Base-by-base conservation (phyloP, 202 grass and related monocot species). In the Schoenoplectus tabernaemontani region DNA sequence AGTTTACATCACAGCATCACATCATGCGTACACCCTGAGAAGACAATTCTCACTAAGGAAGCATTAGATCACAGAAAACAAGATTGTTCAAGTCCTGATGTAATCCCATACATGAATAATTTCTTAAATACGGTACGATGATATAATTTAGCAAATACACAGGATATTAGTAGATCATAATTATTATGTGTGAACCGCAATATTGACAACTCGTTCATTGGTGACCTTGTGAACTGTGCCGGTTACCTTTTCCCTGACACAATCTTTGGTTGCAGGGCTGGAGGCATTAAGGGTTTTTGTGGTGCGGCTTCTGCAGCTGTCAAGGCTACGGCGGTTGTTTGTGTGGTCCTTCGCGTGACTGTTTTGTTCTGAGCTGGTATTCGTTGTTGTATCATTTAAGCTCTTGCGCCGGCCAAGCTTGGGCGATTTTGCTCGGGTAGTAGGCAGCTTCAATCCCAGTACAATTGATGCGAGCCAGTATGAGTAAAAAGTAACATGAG, bases 351-450 rank as follows among this genome's bases (percentile, higher is more conserved):
- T 80, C 1, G 20, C 59, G 77, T 87, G 80, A 75, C 88, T 85
- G 64, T 78, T 84, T 87, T 86, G 89, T 42, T 87, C 83, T n/a
- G 93, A 92, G 7, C 83, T 86, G 70, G 87, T 88, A 36, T 64
- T 48, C 5, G 23, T 48, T 2, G 86, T 78, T 11, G 80, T 72
- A 64, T 93, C 88, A 69, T 80, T 84, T 50, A 84, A 57, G 60
- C 82, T 78, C 90, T 96, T 96, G 80, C 90, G 88, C 43, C 93
- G 54, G 16, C 93, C 93, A n/a, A 96, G 90, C 88, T 96, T 96
- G 7, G 93, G 93, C 1, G 93, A 96, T 82, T 93, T 96, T 43
- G 93, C 90, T 20, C 93, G 87, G 34, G 93, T 96, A 8, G 93
- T 96, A 15, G 93, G 93, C 46, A 93, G 65, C 93, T 91, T 82